These are phyloP conservation scores for Penicillium oxalicum DNA, from an alignment of 2,329 filamentous ascomycete genomes.

Conservation along the genomic window DNA sequence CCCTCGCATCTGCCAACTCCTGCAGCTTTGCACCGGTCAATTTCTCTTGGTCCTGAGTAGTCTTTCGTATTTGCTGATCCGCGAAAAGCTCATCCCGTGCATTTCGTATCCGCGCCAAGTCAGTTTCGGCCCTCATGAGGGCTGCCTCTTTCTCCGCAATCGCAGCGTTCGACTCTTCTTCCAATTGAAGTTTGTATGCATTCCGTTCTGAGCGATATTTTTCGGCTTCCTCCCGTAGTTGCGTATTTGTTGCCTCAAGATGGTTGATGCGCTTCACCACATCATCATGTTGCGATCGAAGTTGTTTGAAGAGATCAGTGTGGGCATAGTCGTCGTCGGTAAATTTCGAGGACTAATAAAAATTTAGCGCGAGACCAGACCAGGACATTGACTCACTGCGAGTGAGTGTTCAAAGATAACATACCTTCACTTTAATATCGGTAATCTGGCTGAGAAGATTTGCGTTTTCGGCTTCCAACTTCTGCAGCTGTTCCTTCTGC, in stretches of 20 bases:
- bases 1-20: constrained; percentile 71
- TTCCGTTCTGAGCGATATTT: constrained; percentile 81
- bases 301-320: constrained; percentile 86
- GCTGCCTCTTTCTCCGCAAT: constrained; percentile 76
- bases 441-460: constrained; percentile 72
- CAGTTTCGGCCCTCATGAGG: constrained; percentile 71
- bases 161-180: constrained; percentile 68
- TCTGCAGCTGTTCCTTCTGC: constrained; percentile 81
- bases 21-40: constrained; percentile 66
- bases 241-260: constrained; percentile 79
- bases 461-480: constrained; percentile 70
- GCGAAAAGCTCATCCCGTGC: constrained; percentile 78
- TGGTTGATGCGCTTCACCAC: constrained; percentile 88
- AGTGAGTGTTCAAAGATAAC: neutral
- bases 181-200: constrained; percentile 70
- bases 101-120: constrained; percentile 78
- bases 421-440: constrained; percentile 56
- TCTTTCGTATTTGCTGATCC: constrained; percentile 73
- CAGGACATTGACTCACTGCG: too few relatives aligned
- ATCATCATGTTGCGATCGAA: constrained; percentile 87
- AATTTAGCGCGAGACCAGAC: neutral
- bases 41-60: constrained; percentile 69
- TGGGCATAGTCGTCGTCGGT: constrained; percentile 91
- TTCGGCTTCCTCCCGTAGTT: constrained; percentile 76
- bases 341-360: constrained; percentile 56